Base-by-base conservation (phyloP, 2,329 filamentous ascomycete genomes). In the Ceratocystis smalleyi region DNA sequence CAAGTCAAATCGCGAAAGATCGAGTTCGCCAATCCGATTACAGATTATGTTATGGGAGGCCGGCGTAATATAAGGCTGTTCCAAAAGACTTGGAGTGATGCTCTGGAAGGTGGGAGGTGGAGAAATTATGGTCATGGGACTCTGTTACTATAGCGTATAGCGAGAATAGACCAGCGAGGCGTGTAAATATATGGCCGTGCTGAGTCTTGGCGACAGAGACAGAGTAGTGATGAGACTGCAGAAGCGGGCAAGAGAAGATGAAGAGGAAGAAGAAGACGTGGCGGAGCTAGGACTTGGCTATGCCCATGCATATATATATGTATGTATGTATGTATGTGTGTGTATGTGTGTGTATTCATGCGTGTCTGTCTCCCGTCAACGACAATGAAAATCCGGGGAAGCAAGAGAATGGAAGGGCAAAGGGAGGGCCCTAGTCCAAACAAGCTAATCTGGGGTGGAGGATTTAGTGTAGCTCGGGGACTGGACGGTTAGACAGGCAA, bases 101-200 rank as follows among this genome's bases (percentile, higher is more conserved):
- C n/a, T 63, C 51, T 27, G n/a, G 19, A 43, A 63, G 32, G 19
- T 35, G 57, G 19, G 5, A 62, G 43, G 17, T 63, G 59, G 59
- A 61, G 59, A 61, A 61, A 32, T 7, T 17, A 15, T 61, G 59
- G 59, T 61, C 59, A 61, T 61, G 59, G 40, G 59, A 47, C 40
- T 43, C 40, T 43, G 22, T 12, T 10, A 30, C 43, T 45, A 49
- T 32, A 55, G 17, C 3, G 51, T 55, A 32, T 55, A 32, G n/a
- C 6, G 12, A 51, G 47, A 24, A 51, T 51, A 8, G 5, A 24
- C 47, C 47, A 51, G 43, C 8, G 43, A 47, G 24, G 47, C 3
- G 32, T 35, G 32, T 15, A 15, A 17, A 30, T 32, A 17, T 30
- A 32, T 55, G 51, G 5, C 51, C 27, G 24, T 55, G 51, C 51